Percentiles rank a stretch among this genome's conserved stretches.
Evolutionary conservation across 805 yeast genomes (phyloP).

Genomic region (Ogataea nakhonphanomensis): DNA sequence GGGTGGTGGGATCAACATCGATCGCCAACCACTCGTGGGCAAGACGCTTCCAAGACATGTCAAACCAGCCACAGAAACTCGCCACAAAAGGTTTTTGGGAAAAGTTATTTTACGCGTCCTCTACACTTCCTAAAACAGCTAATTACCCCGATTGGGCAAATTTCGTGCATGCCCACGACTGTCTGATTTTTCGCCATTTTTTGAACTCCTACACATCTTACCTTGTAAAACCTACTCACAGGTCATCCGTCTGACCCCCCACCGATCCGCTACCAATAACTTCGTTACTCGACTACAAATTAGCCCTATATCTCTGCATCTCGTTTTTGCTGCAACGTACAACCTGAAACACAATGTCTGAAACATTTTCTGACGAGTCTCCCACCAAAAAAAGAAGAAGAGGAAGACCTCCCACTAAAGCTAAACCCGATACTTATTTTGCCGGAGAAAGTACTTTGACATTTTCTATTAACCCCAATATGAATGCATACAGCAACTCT

Average conservation of each 20-base stretch:
- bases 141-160: constrained; percentile 8
- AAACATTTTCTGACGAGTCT: constrained; percentile 17
- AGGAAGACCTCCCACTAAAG: constrained; percentile 31
- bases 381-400: constrained; percentile 27
- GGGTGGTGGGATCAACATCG: constrained; percentile 41
- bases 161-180: constrained; percentile 8
- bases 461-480: constrained; percentile 19
- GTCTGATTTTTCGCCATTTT: constrained; percentile 8
- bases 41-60: constrained; percentile 7
- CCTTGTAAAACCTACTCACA: background rate
- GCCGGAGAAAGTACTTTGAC: constrained; percentile 29
- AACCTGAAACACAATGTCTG: constrained; percentile 16
- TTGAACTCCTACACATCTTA: background rate
- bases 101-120: background rate
- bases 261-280: background rate
- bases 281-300: background rate
- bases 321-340: background rate
- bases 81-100: background rate
- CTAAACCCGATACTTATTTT: constrained; percentile 14
- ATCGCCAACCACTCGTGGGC: constrained; percentile 38
- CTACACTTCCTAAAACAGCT: constrained; percentile 7
- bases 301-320: no score
- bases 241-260: background rate
- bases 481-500: constrained; percentile 26
- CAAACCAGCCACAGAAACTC: background rate